Conservation (phyloP, 352 stramenopile species). For the Phytopythium ostracodes region DNA sequence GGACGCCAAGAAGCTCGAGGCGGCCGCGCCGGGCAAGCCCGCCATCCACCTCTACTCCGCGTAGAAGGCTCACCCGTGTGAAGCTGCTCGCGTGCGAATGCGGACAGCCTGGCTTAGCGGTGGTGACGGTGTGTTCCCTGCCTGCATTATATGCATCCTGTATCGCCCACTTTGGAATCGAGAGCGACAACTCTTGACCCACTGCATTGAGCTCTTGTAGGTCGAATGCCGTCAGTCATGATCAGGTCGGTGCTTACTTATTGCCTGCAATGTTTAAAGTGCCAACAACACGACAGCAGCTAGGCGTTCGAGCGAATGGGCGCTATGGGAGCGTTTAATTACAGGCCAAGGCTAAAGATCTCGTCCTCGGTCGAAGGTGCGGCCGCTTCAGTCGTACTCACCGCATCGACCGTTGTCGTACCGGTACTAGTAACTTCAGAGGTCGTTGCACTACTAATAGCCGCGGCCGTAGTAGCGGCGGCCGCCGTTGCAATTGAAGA, state of each 20-base stretch:
- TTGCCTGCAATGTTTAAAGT: background rate
- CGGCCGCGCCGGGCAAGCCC: conserved; percentile 77
- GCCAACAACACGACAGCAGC: background rate
- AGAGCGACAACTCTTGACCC: background rate
- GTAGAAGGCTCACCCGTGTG: conserved; percentile 16
- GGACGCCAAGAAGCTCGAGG: conserved; percentile 84
- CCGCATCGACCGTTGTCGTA: no score
- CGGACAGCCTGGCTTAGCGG: background rate
- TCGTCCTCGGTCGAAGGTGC: conserved; percentile 44
- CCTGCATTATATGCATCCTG: background rate
- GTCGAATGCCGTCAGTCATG: no score
- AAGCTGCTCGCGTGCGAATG: background rate
- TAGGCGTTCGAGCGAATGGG: background rate
- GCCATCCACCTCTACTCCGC: conserved; percentile 66
- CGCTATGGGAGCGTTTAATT: conserved; percentile 15
- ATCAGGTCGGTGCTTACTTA: no score
- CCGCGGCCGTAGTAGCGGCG: background rate
- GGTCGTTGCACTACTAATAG: background rate
- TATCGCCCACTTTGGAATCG: background rate
- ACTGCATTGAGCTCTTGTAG: no score
- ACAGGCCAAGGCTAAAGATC: conserved; percentile 80
- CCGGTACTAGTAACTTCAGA: conserved; percentile 1
- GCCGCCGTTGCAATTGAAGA: background rate
- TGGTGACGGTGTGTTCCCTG: background rate
- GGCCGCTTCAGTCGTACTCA: conserved; percentile 5